Conservation (phyloP, 2,329 filamentous ascomycete genomes). For the Curvularia verruculosa region DNA sequence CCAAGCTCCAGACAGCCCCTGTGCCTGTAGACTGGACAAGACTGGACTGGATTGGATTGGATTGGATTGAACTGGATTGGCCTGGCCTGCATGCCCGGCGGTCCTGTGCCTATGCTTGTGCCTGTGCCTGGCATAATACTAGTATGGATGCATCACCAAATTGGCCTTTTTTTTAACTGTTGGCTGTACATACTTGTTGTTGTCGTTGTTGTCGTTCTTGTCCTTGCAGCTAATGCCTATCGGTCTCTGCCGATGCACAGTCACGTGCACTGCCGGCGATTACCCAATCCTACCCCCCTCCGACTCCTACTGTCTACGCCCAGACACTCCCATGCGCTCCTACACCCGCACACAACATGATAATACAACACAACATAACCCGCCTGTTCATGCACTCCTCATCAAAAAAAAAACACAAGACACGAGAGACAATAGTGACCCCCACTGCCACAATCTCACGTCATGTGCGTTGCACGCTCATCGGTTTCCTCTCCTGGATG, state of each 20-base stretch:
- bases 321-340: neutral
- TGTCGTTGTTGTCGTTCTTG: neutral
- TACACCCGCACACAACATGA: no score
- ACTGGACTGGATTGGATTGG: constrained; percentile 2
- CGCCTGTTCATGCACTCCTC: no score
- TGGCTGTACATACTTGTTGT: no score
- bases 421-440: neutral
- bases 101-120: neutral
- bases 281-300: neutral
- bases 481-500: neutral
- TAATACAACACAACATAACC: no score
- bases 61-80: no score
- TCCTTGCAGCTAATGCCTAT: neutral
- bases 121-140: neutral
- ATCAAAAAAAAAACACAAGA: neutral
- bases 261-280: neutral
- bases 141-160: neutral
- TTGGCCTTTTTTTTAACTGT: no score
- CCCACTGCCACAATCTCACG: neutral
- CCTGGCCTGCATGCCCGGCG: no score
- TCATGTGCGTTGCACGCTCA: neutral
- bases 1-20: neutral
- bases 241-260: neutral
- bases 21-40: neutral
- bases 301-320: neutral